These are phyloP conservation scores for Tuber microsphaerosporum DNA, from an alignment of 495 filamentous ascomycete genomes.

Conservation along the genomic window DNA sequence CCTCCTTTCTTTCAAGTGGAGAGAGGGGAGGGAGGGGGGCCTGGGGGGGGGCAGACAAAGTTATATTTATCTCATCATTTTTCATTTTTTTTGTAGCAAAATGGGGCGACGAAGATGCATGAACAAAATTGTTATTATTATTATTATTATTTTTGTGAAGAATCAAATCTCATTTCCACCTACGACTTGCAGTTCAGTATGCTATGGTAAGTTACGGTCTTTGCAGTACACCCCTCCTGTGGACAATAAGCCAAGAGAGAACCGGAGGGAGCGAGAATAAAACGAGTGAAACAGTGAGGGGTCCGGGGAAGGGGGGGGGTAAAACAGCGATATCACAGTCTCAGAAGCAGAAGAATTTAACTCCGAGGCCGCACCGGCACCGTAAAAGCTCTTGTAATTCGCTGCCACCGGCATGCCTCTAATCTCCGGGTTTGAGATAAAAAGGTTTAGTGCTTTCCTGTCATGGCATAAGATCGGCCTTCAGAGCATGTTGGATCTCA, in stretches of 20 bases:
- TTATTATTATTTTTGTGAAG: slow-evolving; percentile 1
- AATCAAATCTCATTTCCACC: background rate
- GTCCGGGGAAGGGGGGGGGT: background rate
- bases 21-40: background rate
- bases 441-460: too few species aligned
- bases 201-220: background rate
- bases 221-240: background rate
- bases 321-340: background rate
- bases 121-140: background rate
- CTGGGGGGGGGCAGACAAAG: background rate
- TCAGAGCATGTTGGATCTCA: too few species aligned
- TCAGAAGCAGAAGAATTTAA: background rate
- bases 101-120: background rate
- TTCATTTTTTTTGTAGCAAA: background rate
- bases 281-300: background rate
- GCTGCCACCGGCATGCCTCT: too few species aligned
- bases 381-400: too few species aligned
- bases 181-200: background rate
- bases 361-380: background rate
- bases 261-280: background rate
- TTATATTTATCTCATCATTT: slow-evolving; percentile 3
- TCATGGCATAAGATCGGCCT: too few species aligned
- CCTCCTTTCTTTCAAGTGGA: background rate
- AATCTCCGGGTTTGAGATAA: too few species aligned
- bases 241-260: background rate